Conservation (phyloP, 2,329 filamentous ascomycete genomes). For the Orbilia brochopaga region DNA sequence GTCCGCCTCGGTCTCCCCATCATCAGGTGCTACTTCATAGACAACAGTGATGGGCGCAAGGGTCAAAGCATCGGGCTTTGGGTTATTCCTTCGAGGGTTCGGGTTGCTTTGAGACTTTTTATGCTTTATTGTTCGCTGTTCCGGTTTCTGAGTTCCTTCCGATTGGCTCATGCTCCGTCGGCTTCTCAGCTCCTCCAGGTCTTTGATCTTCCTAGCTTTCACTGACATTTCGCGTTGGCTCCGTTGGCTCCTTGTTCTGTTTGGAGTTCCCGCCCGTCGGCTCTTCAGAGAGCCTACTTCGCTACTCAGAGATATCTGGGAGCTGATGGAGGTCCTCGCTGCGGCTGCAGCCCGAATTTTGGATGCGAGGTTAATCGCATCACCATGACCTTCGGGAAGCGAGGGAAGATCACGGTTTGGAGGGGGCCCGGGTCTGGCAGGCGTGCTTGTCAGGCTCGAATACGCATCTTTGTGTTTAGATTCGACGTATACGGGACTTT, state of each 20-base stretch:
- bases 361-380: slow-evolving; percentile 41
- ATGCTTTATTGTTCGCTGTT: neutral
- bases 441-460: slow-evolving; percentile 31
- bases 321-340: slow-evolving; percentile 36
- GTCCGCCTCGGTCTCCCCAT: neutral
- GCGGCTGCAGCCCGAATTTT: slow-evolving; percentile 47
- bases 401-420: slow-evolving; percentile 54
- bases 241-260: slow-evolving; percentile 29
- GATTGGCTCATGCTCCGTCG: slow-evolving; percentile 12
- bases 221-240: slow-evolving; percentile 44
- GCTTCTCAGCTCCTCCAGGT: slow-evolving; percentile 33
- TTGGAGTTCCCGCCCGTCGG: slow-evolving; percentile 18
- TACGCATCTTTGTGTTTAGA: slow-evolving; percentile 21
- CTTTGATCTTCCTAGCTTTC: slow-evolving; percentile 41
- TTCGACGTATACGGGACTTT: neutral
- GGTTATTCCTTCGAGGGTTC: slow-evolving; percentile 13
- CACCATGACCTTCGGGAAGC: slow-evolving; percentile 52
- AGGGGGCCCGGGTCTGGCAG: slow-evolving; percentile 53
- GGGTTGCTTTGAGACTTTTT: slow-evolving; percentile 16
- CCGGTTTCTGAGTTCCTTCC: neutral
- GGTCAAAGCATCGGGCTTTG: slow-evolving; percentile 2
- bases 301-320: slow-evolving; percentile 33
- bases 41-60: slow-evolving; percentile 38
- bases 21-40: slow-evolving; percentile 36
- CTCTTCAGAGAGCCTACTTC: slow-evolving; percentile 37